These are phyloP conservation scores for Phytopythium litorale DNA, from an alignment of 352 stramenopile species.

Conservation along the genomic window DNA sequence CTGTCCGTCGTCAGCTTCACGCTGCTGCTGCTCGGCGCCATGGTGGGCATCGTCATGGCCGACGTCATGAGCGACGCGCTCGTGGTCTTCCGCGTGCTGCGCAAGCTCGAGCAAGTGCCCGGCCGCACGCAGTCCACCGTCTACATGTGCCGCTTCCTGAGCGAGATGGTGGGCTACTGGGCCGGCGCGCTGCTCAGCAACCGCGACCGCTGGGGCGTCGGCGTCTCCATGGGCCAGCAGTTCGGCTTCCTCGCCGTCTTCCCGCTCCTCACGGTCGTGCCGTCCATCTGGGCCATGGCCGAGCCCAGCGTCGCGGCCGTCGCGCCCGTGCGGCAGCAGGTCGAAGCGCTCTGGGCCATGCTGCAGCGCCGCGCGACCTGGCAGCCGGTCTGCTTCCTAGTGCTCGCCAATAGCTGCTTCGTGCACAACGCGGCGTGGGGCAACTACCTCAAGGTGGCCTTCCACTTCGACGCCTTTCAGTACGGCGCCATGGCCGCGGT, in stretches of 20 bases:
- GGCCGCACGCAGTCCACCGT: constrained; percentile 61
- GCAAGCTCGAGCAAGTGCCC: constrained; percentile 26
- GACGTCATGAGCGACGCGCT: constrained; percentile 82
- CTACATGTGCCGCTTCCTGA: constrained; percentile 75
- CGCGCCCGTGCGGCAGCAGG: constrained; percentile 29
- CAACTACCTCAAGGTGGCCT: constrained; percentile 75
- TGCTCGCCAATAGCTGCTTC: constrained; percentile 54
- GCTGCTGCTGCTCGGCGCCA: constrained; percentile 60
- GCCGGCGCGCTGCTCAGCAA: constrained; percentile 59
- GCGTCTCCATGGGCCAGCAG: constrained; percentile 55
- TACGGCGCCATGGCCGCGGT: constrained; percentile 70
- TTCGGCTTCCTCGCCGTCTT: constrained; percentile 60
- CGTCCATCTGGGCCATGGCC: constrained; percentile 48
- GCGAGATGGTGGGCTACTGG: constrained; percentile 80
- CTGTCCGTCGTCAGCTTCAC: constrained; percentile 62
- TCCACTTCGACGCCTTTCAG: constrained; percentile 69
- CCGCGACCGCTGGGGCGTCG: constrained; percentile 40
- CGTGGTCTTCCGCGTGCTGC: constrained; percentile 57
- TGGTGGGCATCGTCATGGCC: constrained; percentile 73
- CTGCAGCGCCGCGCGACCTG: constrained; percentile 66
- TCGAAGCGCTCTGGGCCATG: constrained; percentile 49
- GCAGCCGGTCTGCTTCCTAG: constrained; percentile 71
- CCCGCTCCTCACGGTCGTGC: constrained; percentile 53
- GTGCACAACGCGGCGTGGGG: constrained; percentile 79
- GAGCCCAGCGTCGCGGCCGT: constrained; percentile 34